Evolutionary conservation across 441 rosid genomes (phyloP), one percentile per base, ranked within the genome.

Genomic region (Manihot esculenta): DNA sequence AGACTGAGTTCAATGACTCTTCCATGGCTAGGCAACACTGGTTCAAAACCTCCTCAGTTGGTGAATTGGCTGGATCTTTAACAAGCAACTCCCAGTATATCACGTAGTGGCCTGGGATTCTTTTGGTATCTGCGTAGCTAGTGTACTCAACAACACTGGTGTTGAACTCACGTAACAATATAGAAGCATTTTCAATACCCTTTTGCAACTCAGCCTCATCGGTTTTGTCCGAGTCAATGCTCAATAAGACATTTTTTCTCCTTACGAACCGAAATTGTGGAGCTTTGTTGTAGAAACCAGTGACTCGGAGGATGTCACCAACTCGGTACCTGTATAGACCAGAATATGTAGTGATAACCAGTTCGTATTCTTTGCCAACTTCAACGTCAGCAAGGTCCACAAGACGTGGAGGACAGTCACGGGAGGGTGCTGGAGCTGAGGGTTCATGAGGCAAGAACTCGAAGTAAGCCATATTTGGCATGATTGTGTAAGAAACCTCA

Each of bases 401-500:
- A 23, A 86, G 79, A 44, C 63, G 77, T 0, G 81, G 80, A 7
- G 83, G 77, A 26, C 78, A 62, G 66, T 78, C 84, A 23, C 72
- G 78, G 27, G 81, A 76, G 38, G 78, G 76, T 17, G 71, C 48
- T 17, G 71, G 55, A 57, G 60, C 66, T 35, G 67, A 62, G 5
- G 47, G 83, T 62, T 84, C 81, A 72, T 85, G 89, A 12, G 94
- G 99, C 20, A 92, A 64, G 72, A 94, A 94, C 84, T 94, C 99
- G 59, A 88, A 94, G 69, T 94, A 92, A 27, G 89, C 92, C 99
- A 94, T 94, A 86, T 87, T 89, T 5, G 99, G 99, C 93, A 94
- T 90, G 68, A 94, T 84, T 7, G 96, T 90, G 75, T 94, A 94
- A 8, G 94, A 85, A 45, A 94, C 99, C 66, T 94, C 95, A 0